Evolutionary conservation across 2,329 filamentous ascomycete genomes (phyloP).

Genomic region (Xylariaceae sp.): DNA sequence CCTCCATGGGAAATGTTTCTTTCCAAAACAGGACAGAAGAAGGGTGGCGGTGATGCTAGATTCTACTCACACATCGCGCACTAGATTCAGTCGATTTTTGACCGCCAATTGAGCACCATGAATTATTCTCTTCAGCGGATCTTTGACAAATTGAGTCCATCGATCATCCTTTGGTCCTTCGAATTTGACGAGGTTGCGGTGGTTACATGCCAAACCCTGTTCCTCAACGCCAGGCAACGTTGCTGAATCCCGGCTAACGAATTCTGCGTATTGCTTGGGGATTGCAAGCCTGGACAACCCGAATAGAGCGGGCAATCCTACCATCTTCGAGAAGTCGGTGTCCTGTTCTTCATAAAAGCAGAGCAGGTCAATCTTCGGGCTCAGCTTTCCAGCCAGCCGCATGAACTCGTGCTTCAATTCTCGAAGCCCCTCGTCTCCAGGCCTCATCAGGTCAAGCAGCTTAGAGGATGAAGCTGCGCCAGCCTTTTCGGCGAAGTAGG

Average conservation of each 20-base stretch:
- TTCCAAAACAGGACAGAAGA: no score
- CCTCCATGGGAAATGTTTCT: no score
- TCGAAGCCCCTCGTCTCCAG: constrained; percentile 41
- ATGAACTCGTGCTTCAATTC: constrained; percentile 46
- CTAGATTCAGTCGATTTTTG: constrained; percentile 43
- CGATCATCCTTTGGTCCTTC: constrained; percentile 43
- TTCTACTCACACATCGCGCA: constrained; percentile 33
- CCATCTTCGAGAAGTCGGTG: constrained; percentile 43
- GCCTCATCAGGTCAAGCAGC: constrained; percentile 45
- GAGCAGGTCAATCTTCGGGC: constrained; percentile 40
- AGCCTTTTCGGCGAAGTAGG: constrained; percentile 38
- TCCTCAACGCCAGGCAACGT: constrained; percentile 41
- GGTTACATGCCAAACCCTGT: constrained; percentile 41
- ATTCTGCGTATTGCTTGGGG: constrained; percentile 40
- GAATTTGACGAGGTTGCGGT: constrained; percentile 47
- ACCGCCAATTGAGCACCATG: constrained; percentile 40
- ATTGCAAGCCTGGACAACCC: constrained; percentile 34
- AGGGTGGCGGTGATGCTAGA: no score
- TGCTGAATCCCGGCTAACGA: constrained; percentile 46
- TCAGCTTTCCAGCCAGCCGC: constrained; percentile 39
- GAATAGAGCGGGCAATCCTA: constrained; percentile 37
- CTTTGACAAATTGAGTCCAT: constrained; percentile 41
- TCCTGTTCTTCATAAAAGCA: constrained; percentile 46
- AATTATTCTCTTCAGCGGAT: constrained; percentile 42
- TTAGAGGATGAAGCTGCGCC: constrained; percentile 40